phyloP scores from a whole-genome alignment of 768 basidiomycete species.

The Termitomyces heimii region DNA sequence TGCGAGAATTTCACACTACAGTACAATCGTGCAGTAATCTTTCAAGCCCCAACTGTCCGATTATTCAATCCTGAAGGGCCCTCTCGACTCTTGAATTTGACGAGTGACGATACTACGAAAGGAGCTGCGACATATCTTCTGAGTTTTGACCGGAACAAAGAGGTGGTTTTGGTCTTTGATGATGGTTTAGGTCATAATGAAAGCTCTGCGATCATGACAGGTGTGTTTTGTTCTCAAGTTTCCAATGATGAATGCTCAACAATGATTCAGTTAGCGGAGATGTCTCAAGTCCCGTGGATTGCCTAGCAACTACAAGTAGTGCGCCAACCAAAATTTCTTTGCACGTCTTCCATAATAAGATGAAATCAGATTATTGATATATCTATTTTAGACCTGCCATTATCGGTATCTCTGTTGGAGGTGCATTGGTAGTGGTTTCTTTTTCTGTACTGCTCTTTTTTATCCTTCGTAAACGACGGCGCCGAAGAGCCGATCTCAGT shows the following conservation, averaged over 20 bases:
- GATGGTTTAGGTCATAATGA: constrained; percentile 32
- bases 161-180: constrained; percentile 39
- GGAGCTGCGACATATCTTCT: constrained; percentile 40
- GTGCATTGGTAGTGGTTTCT: constrained; percentile 30
- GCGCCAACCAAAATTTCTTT: constrained; percentile 4
- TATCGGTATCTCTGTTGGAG: constrained; percentile 39
- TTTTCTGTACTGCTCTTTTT: constrained; percentile 42
- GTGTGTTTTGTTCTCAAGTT: constrained; percentile 18
- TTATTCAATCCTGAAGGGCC: constrained; percentile 30
- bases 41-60: constrained; percentile 27
- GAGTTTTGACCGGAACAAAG: constrained; percentile 26
- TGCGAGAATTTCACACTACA: constrained; percentile 43
- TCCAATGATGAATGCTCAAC: not conserved
- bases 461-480: constrained; percentile 33
- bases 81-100: constrained; percentile 23
- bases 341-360: constrained; percentile 10
- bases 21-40: constrained; percentile 28
- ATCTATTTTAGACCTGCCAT: constrained; percentile 30
- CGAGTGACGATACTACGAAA: constrained; percentile 16
- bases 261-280: constrained; percentile 25
- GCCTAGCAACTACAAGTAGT: constrained; percentile 4
- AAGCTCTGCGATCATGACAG: constrained; percentile 36
- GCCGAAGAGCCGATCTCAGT: constrained; percentile 17
- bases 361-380: not conserved
- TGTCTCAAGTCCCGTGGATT: constrained; percentile 17